Percentiles rank a stretch among this genome's conserved stretches.
Evolutionary conservation across 2,329 filamentous ascomycete species (phyloP).

Genomic region (Phoma sp.): DNA sequence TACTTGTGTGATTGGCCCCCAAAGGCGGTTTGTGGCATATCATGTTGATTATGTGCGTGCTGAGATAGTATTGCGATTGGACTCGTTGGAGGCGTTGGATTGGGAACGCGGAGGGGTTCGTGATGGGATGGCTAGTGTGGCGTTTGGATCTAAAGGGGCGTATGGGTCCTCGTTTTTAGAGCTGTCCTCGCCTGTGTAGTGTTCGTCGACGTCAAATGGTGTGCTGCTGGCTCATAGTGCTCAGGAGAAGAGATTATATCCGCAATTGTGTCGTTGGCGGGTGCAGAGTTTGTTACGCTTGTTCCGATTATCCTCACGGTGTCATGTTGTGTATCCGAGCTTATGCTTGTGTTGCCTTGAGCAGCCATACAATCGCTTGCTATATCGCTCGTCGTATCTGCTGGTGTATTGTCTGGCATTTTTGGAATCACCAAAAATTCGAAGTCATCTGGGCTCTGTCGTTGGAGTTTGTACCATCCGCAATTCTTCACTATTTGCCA

Average conservation of each 20-base stretch:
- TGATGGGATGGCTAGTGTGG: slow-evolving; percentile 8
- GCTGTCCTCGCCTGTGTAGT: neutral
- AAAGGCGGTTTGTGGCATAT: slow-evolving; percentile 7
- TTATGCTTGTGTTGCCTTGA: neutral
- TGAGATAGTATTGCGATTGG: slow-evolving; percentile 21
- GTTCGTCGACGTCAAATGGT: neutral
- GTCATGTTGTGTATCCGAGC: too few species aligned
- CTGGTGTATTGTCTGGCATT: neutral
- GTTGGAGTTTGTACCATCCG: neutral
- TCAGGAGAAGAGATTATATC: neutral
- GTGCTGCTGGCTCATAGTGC: neutral
- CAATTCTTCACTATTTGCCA: neutral
- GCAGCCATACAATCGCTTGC: neutral
- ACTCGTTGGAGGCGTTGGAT: slow-evolving; percentile 20
- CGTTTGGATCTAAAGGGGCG: neutral
- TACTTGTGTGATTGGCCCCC: slow-evolving; percentile 14
- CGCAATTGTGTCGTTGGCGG: too few species aligned
- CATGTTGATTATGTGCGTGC: slow-evolving; percentile 16
- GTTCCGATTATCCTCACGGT: too few species aligned
- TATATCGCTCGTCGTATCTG: neutral
- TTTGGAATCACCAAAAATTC: neutral
- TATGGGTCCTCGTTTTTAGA: neutral
- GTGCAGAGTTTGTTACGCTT: too few species aligned
- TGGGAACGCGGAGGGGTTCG: slow-evolving; percentile 23
- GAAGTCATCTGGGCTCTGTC: neutral